These are phyloP conservation scores for Melanomma pulvis-pyrius DNA, from an alignment of 495 filamentous ascomycete species.

Conservation along the genomic window DNA sequence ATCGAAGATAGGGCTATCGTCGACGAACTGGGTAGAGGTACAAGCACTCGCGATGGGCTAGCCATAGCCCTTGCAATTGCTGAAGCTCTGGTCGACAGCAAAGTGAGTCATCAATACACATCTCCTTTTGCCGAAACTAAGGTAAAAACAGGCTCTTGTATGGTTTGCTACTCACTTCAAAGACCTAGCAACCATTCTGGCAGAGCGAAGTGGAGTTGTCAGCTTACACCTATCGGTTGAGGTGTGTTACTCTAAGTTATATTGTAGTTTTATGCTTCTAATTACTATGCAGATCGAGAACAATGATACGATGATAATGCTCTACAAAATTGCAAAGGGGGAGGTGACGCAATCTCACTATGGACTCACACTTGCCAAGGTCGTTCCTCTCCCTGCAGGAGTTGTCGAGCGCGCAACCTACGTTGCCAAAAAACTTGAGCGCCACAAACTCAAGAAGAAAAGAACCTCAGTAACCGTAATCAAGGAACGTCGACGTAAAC, in stretches of 20 bases:
- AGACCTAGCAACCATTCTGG: slow-evolving; percentile 76
- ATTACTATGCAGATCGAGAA: slow-evolving; percentile 36
- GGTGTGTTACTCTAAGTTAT: slow-evolving; percentile 38
- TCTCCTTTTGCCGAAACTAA: slow-evolving; percentile 53
- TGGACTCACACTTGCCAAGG: slow-evolving; percentile 73
- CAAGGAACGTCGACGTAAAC: slow-evolving; percentile 64
- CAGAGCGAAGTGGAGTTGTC: slow-evolving; percentile 71
- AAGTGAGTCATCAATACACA: slow-evolving; percentile 32
- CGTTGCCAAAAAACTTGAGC: slow-evolving; percentile 64
- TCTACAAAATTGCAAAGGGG: slow-evolving; percentile 77
- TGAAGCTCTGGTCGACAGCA: slow-evolving; percentile 78
- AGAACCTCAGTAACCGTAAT: slow-evolving; percentile 58
- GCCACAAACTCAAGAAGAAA: slow-evolving; percentile 57
- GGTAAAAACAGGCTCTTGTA: slow-evolving; percentile 58
- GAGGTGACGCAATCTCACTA: slow-evolving; percentile 74
- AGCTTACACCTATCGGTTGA: slow-evolving; percentile 81
- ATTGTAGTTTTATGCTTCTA: neutral
- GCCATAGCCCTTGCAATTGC: slow-evolving; percentile 87
- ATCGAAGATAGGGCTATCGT: slow-evolving; percentile 62
- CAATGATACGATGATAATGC: slow-evolving; percentile 69
- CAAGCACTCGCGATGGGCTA: slow-evolving; percentile 84
- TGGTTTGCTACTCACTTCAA: slow-evolving; percentile 95
- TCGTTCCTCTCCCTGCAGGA: slow-evolving; percentile 69
- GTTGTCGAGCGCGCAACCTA: slow-evolving; percentile 69
- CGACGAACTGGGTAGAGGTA: slow-evolving; percentile 92